Evolutionary conservation across 2,329 filamentous ascomycete genomes (phyloP).

Genomic region (Xylariaceae sp.): DNA sequence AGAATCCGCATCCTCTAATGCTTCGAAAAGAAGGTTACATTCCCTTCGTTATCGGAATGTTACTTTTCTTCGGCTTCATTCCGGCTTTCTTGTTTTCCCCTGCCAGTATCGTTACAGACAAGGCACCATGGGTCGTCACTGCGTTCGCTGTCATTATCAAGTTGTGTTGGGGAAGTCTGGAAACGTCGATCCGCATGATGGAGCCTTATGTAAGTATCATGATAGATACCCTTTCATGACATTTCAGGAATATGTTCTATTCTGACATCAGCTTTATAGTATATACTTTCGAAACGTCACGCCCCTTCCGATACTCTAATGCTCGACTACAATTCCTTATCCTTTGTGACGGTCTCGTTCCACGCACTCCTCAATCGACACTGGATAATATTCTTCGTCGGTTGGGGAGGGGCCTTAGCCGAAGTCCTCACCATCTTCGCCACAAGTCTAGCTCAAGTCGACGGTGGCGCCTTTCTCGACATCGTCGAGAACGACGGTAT

Average conservation of each 20-base stretch:
- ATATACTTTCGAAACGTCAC: conserved; percentile 62
- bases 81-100: conserved; percentile 60
- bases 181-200: conserved; percentile 67
- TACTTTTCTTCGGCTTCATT: conserved; percentile 54
- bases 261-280: conserved; percentile 29
- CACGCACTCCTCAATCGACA: conserved; percentile 61
- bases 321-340: conserved; percentile 69
- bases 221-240: too few relatives aligned
- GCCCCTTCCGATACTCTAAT: conserved; percentile 63
- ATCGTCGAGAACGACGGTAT: conserved; percentile 18
- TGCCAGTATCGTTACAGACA: conserved; percentile 53
- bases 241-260: too few relatives aligned
- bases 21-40: conserved; percentile 57
- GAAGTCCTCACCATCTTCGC: conserved; percentile 70
- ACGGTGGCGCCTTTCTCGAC: conserved; percentile 57
- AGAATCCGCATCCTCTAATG: conserved; percentile 67
- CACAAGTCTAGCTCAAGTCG: conserved; percentile 61
- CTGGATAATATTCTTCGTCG: conserved; percentile 62
- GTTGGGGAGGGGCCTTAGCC: conserved; percentile 66
- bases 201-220: conserved; percentile 53
- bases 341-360: conserved; percentile 62
- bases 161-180: conserved; percentile 64
- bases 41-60: conserved; percentile 56
- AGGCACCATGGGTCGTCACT: conserved; percentile 63
- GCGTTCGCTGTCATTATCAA: conserved; percentile 63